Conservation (phyloP, 768 basidiomycete genomes). For the Ramaria sp. region DNA sequence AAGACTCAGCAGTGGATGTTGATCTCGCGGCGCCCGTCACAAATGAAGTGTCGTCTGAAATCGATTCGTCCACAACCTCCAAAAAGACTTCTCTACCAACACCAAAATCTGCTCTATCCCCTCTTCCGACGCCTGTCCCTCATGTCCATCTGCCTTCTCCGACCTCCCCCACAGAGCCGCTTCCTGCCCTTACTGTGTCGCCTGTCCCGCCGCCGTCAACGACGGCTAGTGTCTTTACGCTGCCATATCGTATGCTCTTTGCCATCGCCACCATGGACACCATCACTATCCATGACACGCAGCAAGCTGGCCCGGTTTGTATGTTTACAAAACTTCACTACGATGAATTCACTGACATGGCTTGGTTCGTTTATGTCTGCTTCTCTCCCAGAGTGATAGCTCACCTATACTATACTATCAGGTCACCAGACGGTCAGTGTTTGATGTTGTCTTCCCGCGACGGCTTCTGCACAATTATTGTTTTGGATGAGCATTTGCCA, state of each 20-base stretch:
- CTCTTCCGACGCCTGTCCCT: slow-evolving; percentile 40
- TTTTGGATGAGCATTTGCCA: slow-evolving; percentile 90
- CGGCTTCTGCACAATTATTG: slow-evolving; percentile 91
- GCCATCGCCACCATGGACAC: slow-evolving; percentile 96
- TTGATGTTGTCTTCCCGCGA: slow-evolving; percentile 88
- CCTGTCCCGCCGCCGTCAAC: slow-evolving; percentile 20
- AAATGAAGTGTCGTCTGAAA: slow-evolving; percentile 23
- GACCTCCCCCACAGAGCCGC: slow-evolving; percentile 34
- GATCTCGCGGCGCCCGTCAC: slow-evolving; percentile 38
- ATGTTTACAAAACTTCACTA: slow-evolving; percentile 92
- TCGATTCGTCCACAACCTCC: slow-evolving; percentile 7
- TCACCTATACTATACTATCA: slow-evolving; percentile 21
- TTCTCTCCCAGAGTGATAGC: background rate
- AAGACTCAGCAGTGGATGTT: slow-evolving; percentile 49
- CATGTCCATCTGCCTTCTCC: slow-evolving; percentile 40
- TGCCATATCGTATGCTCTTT: slow-evolving; percentile 91
- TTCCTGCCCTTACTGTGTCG: slow-evolving; percentile 50
- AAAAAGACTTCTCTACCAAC: slow-evolving; percentile 4
- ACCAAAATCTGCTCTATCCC: slow-evolving; percentile 5
- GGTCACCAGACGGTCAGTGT: slow-evolving; percentile 94
- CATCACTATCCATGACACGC: slow-evolving; percentile 91
- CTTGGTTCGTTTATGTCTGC: slow-evolving; percentile 54
- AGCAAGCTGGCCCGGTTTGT: slow-evolving; percentile 87
- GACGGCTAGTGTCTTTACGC: slow-evolving; percentile 65
- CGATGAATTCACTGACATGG: slow-evolving; percentile 94